Percentiles rank a stretch among this genome's conserved stretches.
phyloP scores from a whole-genome alignment of 805 yeast species.

The Cyberlindnera japonica region DNA sequence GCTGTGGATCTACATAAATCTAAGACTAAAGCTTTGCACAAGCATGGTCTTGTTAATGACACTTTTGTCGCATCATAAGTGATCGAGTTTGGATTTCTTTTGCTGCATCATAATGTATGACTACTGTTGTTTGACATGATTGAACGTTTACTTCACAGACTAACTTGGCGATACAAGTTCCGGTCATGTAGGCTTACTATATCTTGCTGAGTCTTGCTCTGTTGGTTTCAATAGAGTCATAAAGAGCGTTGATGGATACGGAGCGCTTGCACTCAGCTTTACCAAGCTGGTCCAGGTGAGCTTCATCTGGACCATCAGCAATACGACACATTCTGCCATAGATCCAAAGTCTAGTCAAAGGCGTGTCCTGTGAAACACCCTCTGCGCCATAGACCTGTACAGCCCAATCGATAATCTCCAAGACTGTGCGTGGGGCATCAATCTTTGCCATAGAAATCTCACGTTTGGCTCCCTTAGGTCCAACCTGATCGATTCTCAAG shows the following conservation, averaged over 20 bases:
- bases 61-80: slow-evolving; percentile 38
- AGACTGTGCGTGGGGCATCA: slow-evolving; percentile 53
- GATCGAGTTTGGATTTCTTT: too few species aligned
- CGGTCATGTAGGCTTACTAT: slow-evolving; percentile 1
- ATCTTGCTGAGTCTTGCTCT: slow-evolving; percentile 20
- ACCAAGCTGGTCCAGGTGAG: slow-evolving; percentile 55
- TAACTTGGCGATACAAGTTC: not conserved
- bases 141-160: not conserved
- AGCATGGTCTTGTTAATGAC: slow-evolving; percentile 55
- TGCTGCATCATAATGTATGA: slow-evolving; percentile 2
- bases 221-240: slow-evolving; percentile 20
- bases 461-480: slow-evolving; percentile 50
- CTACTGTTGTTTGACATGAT: not conserved
- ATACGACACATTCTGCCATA: slow-evolving; percentile 52
- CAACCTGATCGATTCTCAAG: slow-evolving; percentile 49
- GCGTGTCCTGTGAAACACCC: slow-evolving; percentile 60
- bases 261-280: slow-evolving; percentile 41
- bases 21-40: slow-evolving; percentile 46
- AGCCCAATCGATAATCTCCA: slow-evolving; percentile 54
- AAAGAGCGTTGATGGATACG: slow-evolving; percentile 33
- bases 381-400: slow-evolving; percentile 64
- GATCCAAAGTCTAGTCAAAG: slow-evolving; percentile 51
- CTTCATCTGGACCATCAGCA: slow-evolving; percentile 72
- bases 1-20: slow-evolving; percentile 40
- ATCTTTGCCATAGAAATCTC: slow-evolving; percentile 64